Percentiles rank a stretch among this genome's conserved stretches.
phyloP scores from a whole-genome alignment of 116 monocot species.

The Phalaenopsis hybrid region DNA sequence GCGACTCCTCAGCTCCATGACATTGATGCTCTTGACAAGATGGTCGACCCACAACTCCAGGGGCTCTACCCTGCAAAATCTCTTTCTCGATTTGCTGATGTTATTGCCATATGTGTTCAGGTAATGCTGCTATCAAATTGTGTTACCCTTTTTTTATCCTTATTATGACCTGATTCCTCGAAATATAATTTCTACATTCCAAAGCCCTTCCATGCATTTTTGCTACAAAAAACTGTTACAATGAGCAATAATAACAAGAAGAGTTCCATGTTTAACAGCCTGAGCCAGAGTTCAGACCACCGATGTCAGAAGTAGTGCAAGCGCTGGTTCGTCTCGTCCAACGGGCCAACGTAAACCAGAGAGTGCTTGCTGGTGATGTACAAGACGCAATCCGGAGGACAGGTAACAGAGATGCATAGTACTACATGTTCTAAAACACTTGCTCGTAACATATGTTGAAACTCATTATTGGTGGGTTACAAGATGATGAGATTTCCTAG shows the following conservation, averaged over 20 bases:
- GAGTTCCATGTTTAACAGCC: constrained; percentile 27
- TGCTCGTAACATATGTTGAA: neutral
- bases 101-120: constrained; percentile 85
- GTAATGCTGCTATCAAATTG: constrained; percentile 29
- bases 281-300: constrained; percentile 91
- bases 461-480: too few species aligned
- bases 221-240: neutral
- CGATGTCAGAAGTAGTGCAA: constrained; percentile 95
- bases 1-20: constrained; percentile 87
- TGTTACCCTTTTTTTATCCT: neutral
- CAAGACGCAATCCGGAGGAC: constrained; percentile 26
- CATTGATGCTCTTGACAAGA: constrained; percentile 94
- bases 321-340: constrained; percentile 80
- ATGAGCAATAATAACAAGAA: neutral
- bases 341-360: constrained; percentile 84
- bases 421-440: constrained; percentile 12
- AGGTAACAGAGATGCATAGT: constrained; percentile 32
- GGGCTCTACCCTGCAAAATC: constrained; percentile 87
- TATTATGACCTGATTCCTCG: neutral
- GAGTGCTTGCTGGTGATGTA: constrained; percentile 37
- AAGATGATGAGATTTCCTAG: too few species aligned
- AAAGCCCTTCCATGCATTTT: too few species aligned
- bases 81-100: constrained; percentile 86
- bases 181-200: neutral
- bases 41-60: constrained; percentile 83